Conservation (phyloP, 306 rosid genomes). For the Prunus davidiana region DNA sequence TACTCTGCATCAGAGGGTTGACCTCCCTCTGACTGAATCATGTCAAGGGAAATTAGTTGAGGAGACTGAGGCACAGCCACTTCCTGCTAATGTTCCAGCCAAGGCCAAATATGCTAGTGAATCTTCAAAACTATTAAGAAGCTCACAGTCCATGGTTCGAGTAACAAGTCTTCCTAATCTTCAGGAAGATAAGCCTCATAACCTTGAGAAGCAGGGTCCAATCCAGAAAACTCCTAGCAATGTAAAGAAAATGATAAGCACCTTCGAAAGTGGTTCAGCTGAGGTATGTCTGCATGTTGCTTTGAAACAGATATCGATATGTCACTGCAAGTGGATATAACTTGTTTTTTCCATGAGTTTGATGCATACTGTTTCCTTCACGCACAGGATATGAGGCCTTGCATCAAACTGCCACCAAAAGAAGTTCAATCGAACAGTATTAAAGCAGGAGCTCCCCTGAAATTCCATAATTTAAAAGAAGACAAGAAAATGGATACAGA, state of each 20-base stretch:
- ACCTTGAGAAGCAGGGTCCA: conserved; percentile 18
- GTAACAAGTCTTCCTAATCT: conserved; percentile 20
- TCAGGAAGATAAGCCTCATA: conserved; percentile 14
- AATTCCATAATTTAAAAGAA: conserved; percentile 20
- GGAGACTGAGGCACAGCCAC: conserved; percentile 32
- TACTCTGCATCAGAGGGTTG: conserved; percentile 26
- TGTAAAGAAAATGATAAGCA: conserved; percentile 67
- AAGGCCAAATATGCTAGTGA: conserved; percentile 27
- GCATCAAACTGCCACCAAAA: conserved; percentile 43
- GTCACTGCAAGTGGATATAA: conserved; percentile 7
- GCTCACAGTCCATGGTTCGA: conserved; percentile 27
- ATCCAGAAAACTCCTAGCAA: conserved; percentile 42
- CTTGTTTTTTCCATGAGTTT: conserved; percentile 2
- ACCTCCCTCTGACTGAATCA: conserved; percentile 21
- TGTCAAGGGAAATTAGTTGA: conserved; percentile 24
- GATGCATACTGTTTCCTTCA: conserved; percentile 23
- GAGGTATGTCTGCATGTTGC: conserved; percentile 50
- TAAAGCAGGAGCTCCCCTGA: conserved; percentile 25
- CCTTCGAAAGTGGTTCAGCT: conserved; percentile 62
- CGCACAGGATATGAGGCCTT: conserved; percentile 58
- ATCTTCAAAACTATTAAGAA: conserved; percentile 11
- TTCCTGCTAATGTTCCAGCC: conserved; percentile 23
- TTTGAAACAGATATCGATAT: conserved; percentile 14
- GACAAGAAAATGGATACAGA: conserved; percentile 20
- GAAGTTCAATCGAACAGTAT: conserved; percentile 25